Evolutionary conservation across 73 alveolate species (phyloP).

Genomic region (Paramecium sonneborni): DNA sequence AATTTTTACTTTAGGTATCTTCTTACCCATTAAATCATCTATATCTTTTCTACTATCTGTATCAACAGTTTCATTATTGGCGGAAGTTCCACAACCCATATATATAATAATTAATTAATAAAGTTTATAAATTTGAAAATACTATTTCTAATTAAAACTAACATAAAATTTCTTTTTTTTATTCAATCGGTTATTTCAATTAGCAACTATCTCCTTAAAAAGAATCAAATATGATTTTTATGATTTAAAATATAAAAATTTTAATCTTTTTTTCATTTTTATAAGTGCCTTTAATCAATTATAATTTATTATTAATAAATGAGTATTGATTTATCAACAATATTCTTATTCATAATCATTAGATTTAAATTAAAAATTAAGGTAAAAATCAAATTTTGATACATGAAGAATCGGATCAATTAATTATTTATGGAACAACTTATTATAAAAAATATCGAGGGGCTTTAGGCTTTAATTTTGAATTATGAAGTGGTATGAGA

Average conservation of each 20-base stretch:
- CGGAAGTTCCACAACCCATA: slow-evolving; percentile 41
- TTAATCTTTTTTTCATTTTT: too few relatives aligned
- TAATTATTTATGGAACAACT: background rate
- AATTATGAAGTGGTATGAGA: slow-evolving; percentile 27
- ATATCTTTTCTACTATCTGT: background rate
- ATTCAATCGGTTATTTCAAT: background rate
- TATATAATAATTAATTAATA: background rate
- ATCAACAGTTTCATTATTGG: background rate
- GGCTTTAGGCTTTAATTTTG: background rate
- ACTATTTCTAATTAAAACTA: background rate
- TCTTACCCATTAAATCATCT: slow-evolving; percentile 27
- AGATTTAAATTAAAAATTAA: background rate
- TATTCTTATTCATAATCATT: background rate
- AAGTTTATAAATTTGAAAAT: background rate
- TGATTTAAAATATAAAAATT: background rate
- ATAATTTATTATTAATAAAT: too few relatives aligned
- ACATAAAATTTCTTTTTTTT: background rate
- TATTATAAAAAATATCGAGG: background rate
- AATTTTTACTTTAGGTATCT: slow-evolving; percentile 10
- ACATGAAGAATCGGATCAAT: background rate
- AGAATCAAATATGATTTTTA: background rate
- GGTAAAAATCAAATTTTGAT: background rate
- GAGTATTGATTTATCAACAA: too few relatives aligned
- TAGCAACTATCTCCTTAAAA: background rate
- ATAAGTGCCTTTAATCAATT: too few relatives aligned